Percentiles rank a stretch among this genome's conserved stretches.
phyloP scores from a whole-genome alignment of 371 early-diverging fungal species.

The Coemansia linderi region DNA sequence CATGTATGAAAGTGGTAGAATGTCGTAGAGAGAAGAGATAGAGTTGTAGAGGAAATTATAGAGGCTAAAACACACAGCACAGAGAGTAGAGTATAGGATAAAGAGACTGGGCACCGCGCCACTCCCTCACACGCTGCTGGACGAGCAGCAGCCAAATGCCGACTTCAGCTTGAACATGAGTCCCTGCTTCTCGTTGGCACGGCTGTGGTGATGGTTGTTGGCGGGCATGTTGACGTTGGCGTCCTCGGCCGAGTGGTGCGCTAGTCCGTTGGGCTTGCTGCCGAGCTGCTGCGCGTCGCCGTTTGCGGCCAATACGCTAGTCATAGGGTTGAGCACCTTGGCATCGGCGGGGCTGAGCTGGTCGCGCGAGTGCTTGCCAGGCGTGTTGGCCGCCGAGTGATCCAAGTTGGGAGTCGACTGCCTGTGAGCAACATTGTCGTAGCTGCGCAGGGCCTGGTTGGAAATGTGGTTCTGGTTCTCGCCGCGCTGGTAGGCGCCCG shows the following conservation, averaged over 20 bases:
- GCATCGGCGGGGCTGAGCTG: slow-evolving; percentile 30
- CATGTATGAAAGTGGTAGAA: background rate
- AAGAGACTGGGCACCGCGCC: background rate
- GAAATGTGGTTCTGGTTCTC: slow-evolving; percentile 36
- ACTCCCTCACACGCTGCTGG: slow-evolving; percentile 37
- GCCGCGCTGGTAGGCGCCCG: slow-evolving; percentile 41
- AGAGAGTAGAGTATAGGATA: background rate
- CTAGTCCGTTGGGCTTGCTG: slow-evolving; percentile 25
- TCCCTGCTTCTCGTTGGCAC: slow-evolving; percentile 45
- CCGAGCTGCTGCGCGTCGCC: slow-evolving; percentile 23
- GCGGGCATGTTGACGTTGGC: slow-evolving; percentile 29
- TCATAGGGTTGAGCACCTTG: slow-evolving; percentile 12
- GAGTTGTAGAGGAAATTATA: background rate
- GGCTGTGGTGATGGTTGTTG: slow-evolving; percentile 11
- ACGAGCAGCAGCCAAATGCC: slow-evolving; percentile 51
- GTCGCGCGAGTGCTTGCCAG: slow-evolving; percentile 48
- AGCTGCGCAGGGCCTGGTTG: slow-evolving; percentile 36
- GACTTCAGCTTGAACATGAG: slow-evolving; percentile 51
- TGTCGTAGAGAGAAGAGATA: background rate
- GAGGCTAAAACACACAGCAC: slow-evolving; percentile 21
- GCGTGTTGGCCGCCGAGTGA: slow-evolving; percentile 39
- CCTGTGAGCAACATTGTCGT: slow-evolving; percentile 26
- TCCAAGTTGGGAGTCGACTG: slow-evolving; percentile 36
- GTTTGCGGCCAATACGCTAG: slow-evolving; percentile 12
- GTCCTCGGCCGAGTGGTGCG: slow-evolving; percentile 42